Evolutionary conservation across 2,329 filamentous ascomycete species (phyloP).

Genomic region (Penicillium sclerotigenum): DNA sequence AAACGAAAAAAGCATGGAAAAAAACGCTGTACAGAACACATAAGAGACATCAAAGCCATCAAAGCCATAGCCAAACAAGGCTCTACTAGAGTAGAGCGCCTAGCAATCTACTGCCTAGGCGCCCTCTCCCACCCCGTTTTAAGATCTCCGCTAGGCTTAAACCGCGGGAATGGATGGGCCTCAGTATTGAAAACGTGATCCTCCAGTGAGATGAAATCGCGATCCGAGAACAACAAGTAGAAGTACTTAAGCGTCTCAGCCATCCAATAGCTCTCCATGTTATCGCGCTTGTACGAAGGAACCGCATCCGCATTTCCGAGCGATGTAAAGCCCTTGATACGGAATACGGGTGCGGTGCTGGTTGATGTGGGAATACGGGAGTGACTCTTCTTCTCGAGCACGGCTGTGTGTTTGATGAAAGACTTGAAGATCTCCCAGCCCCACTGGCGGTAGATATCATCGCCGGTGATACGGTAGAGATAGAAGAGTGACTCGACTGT

Average conservation of each 20-base stretch:
- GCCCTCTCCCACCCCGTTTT: constrained; percentile 43
- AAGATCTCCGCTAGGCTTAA: constrained; percentile 62
- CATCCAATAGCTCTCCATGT: constrained; percentile 99
- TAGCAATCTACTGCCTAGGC: constrained; percentile 6
- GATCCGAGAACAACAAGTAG: constrained; percentile 85
- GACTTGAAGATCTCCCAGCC: constrained; percentile 98
- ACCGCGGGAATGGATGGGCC: constrained; percentile 83
- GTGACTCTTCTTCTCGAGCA: constrained; percentile 59
- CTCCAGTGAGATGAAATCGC: constrained; percentile 78
- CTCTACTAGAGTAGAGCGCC: not conserved
- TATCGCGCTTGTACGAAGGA: constrained; percentile 70
- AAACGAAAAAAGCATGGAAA: not conserved
- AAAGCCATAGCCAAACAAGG: not conserved
- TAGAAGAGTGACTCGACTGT: constrained; percentile 96
- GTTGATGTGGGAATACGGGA: constrained; percentile 9
- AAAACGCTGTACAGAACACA: not conserved
- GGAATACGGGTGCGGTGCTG: constrained; percentile 11
- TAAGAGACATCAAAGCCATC: not conserved
- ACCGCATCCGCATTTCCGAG: constrained; percentile 70
- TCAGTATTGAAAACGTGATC: constrained; percentile 94
- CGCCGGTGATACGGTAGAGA: constrained; percentile 97
- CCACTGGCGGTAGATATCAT: constrained; percentile 86
- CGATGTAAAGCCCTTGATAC: constrained; percentile 68
- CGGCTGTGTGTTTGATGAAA: constrained; percentile 80
- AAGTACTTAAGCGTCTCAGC: constrained; percentile 98